Conservation (phyloP, 176 grass and related monocot species). For the Phyllostachys edulis region DNA sequence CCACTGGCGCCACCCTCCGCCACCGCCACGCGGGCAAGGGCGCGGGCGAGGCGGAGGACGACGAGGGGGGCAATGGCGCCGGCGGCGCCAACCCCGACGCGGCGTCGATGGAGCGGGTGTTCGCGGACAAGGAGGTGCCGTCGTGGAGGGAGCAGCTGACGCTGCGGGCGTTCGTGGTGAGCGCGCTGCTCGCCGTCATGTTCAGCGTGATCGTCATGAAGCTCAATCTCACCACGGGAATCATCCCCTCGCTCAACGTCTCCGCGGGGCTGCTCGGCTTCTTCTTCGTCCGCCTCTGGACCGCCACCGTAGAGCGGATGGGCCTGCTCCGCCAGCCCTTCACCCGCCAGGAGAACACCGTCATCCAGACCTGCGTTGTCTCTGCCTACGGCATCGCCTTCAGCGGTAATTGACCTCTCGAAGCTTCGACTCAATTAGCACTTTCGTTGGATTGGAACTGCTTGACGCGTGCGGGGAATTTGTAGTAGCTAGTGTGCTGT, state of each 20-base stretch:
- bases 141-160: conserved; percentile 78
- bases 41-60: background rate
- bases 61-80: background rate
- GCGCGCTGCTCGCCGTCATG: conserved; percentile 65
- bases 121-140: conserved; percentile 62
- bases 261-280: conserved; percentile 85
- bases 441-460: background rate
- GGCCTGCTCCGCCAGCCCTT: conserved; percentile 57
- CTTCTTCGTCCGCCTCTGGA: conserved; percentile 89
- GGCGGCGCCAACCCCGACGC: background rate
- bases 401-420: conserved; percentile 52
- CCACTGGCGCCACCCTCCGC: conserved; percentile 14
- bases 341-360: conserved; percentile 97
- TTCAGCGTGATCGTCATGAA: conserved; percentile 94
- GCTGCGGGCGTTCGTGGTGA: conserved; percentile 64
- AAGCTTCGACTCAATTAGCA: background rate
- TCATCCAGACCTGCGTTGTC: conserved; percentile 86
- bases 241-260: conserved; percentile 93
- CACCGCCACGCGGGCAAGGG: conserved; percentile 41
- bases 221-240: conserved; percentile 96
- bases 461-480: background rate
- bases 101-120: conserved; percentile 57
- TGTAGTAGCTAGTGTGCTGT: background rate
- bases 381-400: conserved; percentile 74
- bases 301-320: conserved; percentile 49